phyloP scores from a whole-genome alignment of 805 yeast species.

The Candida ulmi region DNA sequence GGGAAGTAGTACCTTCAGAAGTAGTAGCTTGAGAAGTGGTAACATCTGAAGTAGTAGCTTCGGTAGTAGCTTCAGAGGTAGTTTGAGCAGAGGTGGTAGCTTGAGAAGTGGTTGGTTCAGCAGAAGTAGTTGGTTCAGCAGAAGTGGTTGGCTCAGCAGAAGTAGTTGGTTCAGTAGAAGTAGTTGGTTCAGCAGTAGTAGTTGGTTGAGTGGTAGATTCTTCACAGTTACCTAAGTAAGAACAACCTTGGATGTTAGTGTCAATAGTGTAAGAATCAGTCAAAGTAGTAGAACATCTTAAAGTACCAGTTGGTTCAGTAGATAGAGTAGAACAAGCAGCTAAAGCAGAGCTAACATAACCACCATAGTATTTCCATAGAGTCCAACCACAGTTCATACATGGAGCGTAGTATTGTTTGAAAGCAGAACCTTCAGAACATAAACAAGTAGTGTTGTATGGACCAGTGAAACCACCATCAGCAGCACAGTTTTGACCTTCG shows the following conservation, averaged over 20 bases:
- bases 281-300: constrained; percentile 19
- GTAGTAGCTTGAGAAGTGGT: constrained; percentile 1
- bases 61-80: background rate
- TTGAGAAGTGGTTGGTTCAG: background rate
- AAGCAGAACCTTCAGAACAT: constrained; percentile 14
- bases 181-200: background rate
- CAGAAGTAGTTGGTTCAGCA: background rate
- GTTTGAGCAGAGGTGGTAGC: background rate
- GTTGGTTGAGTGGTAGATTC: background rate
- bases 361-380: constrained; percentile 26
- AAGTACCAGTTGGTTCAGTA: constrained; percentile 27
- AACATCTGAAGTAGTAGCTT: background rate
- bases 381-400: constrained; percentile 34
- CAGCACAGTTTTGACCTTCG: constrained; percentile 24
- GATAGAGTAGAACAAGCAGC: constrained; percentile 20
- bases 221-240: constrained; percentile 5
- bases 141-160: background rate
- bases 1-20: background rate
- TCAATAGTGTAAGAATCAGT: constrained; percentile 6
- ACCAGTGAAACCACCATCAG: constrained; percentile 10
- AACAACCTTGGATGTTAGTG: constrained; percentile 5
- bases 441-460: constrained; percentile 16
- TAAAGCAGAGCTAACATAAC: constrained; percentile 21
- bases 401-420: constrained; percentile 13
- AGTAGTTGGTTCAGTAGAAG: background rate